A percentile compares a stretch with the other conserved stretches of the same genome.
phyloP scores from a whole-genome alignment of 768 basidiomycete species.

The Mycena capillaripes region DNA sequence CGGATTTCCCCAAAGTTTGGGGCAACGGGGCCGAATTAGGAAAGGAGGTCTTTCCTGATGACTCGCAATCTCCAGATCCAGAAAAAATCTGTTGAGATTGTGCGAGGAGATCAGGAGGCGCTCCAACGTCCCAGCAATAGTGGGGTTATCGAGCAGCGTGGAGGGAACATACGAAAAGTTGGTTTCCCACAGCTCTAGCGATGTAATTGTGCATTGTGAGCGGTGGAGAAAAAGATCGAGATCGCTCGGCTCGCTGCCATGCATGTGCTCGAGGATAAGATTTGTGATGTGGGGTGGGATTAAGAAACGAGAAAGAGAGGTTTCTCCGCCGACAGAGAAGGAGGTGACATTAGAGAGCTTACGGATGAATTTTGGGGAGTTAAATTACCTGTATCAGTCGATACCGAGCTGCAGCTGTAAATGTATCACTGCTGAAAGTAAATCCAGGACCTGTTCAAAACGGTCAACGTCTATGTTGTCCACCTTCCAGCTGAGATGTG shows the following conservation, averaged over 20 bases:
- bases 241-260: not conserved
- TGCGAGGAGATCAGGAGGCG: not conserved
- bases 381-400: no score
- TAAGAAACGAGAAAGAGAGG: not conserved
- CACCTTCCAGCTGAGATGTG: no score
- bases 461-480: no score
- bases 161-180: not conserved
- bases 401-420: no score
- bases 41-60: not conserved
- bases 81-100: not conserved
- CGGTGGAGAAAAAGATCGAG: not conserved
- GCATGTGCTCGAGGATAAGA: not conserved
- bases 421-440: no score
- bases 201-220: not conserved
- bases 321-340: not conserved
- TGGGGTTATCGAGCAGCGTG: not conserved
- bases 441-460: no score
- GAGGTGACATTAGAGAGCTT: not conserved
- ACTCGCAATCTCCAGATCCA: no score
- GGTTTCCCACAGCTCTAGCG: not conserved
- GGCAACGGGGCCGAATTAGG: not conserved
- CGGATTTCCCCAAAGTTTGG: constrained; percentile 9
- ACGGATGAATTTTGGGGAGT: not conserved
- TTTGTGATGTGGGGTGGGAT: not conserved
- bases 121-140: not conserved